Base-by-base conservation (phyloP, 78 protist genomes). In the Protostelium mycophagum region DNA sequence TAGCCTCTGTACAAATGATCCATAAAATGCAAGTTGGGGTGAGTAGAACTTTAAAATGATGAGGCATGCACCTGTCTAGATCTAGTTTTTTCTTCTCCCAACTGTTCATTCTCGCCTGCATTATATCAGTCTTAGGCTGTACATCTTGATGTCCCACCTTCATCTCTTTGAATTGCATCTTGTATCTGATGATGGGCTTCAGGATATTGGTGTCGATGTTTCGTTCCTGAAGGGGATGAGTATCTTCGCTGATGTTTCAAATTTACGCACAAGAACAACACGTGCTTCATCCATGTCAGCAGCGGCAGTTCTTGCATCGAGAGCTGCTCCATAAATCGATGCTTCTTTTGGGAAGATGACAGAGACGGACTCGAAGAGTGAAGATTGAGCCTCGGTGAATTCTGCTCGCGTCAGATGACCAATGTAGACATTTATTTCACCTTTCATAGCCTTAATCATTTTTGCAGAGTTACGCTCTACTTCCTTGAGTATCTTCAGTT, bases 101-200 rank as follows among this genome's bases (percentile, higher is more conserved):
- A 16, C 73, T 51, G 31, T 51, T 16, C 73, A 51, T 51, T 51
- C 73, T 51, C 73, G 73, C 16, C n/a, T n/a, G n/a, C n/a, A n/a
- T n/a, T n/a, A n/a, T n/a, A n/a, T n/a, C n/a, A n/a, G n/a, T n/a
- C n/a, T n/a, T n/a, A n/a, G n/a, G n/a, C n/a, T n/a, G n/a, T n/a
- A n/a, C n/a, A n/a, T n/a, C n/a, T n/a, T n/a, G n/a, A n/a, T n/a
- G n/a, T n/a, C n/a, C n/a, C n/a, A n/a, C n/a, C 73, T 51, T 51
- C 73, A 51, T 51, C 73, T 51, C 73, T 51, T 51, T 51, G 73
- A 51, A 51, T 51, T 51, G 73, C 73, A 51, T 51, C 73, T 51
- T 51, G 73, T 51, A 51, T 51, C 73, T 5, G 73, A 51, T 5
- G 73, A 51, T 51, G 73, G 73, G 73, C 73, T 51, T 51, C 73